Conservation (phyloP, 2,329 filamentous ascomycete species). For the Gnomoniopsis smithogilvyi region DNA sequence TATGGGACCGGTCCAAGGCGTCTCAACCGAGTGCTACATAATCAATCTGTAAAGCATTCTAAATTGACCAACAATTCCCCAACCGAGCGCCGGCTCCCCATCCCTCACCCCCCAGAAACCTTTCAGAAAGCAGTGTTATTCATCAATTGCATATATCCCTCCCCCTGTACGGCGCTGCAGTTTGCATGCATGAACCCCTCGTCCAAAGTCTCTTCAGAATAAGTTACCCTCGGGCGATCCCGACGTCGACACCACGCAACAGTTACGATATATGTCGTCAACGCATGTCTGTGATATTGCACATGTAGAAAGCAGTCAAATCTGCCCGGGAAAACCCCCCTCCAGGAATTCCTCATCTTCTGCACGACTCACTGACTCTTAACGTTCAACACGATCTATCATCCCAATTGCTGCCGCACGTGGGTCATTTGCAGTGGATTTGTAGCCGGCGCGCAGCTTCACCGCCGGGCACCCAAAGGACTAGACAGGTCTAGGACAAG, state of each 20-base stretch:
- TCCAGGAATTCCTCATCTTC: no score
- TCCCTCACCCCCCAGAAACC: no score
- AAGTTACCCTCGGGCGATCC: neutral
- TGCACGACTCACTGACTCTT: neutral
- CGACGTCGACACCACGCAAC: slow-evolving; percentile 4
- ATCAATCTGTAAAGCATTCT: neutral
- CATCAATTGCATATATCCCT: neutral
- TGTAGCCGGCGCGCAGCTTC: neutral
- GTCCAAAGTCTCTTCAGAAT: neutral
- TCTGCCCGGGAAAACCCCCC: neutral
- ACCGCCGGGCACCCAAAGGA: neutral
- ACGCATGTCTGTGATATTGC: neutral
- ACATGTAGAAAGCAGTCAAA: neutral
- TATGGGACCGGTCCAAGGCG: neutral
- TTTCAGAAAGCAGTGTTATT: neutral
- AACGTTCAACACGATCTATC: neutral
- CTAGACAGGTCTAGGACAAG: neutral
- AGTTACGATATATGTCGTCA: slow-evolving; percentile 1
- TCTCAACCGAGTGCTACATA: neutral
- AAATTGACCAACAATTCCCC: neutral
- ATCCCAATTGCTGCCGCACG: neutral
- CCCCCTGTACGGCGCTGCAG: neutral
- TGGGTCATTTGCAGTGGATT: neutral
- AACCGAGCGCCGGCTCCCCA: neutral
- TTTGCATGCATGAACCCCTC: neutral